Evolutionary conservation across 2,329 filamentous ascomycete species (phyloP), one percentile per base, ranked within the genome.

Genomic region (Ustilaginoidea virens): DNA sequence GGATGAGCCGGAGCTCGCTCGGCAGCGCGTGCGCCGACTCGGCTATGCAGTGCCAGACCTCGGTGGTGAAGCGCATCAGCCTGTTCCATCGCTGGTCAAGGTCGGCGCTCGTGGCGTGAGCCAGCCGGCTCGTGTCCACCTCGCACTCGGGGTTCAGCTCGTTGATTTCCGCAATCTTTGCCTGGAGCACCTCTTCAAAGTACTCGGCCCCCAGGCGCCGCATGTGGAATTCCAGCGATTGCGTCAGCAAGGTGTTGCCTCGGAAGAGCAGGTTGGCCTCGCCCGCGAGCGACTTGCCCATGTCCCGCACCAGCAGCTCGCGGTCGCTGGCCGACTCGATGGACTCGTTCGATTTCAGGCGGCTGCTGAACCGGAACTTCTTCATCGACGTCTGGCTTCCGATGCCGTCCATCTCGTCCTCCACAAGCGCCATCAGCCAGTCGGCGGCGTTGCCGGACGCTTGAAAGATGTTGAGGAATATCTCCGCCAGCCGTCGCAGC

Each of bases 221-320:
- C 90, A 98, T 96, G 49, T 98, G 86, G 34, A 83, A 80, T 49
- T 98, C 90, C 25, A 98, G 65, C 1, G 86, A 78, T 49, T 94
- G 92, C 0, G 90, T 98, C 17, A 96, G 65, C 7, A 98, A 60
- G 0, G 90, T 92, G 45, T 98, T 98, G 35, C 90, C 90, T 19
- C 90, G 73, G 55, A 98, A 98, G 4, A 98, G 69, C 2, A 98
- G 63, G 41, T 96, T 98, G 5, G 87, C 90, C 50, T 98, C 90
- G 25, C 81, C 73, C 16, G 81, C 77, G 4, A 85, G 64, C 7
- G 78, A 79, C 48, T 78, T 83, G 44, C 76, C 72, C 66, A 86
- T 73, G 43, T 90, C 80, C 25, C 80, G 68, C 14, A 85, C 74
- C 16, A 80, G 63, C 27, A 74, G 60, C 46, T 83, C 77, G 22